Evolutionary conservation across 192 early-diverging fungal species (phyloP), one percentile per base, ranked within the genome.

Genomic region (Irineochytrium annulatum): DNA sequence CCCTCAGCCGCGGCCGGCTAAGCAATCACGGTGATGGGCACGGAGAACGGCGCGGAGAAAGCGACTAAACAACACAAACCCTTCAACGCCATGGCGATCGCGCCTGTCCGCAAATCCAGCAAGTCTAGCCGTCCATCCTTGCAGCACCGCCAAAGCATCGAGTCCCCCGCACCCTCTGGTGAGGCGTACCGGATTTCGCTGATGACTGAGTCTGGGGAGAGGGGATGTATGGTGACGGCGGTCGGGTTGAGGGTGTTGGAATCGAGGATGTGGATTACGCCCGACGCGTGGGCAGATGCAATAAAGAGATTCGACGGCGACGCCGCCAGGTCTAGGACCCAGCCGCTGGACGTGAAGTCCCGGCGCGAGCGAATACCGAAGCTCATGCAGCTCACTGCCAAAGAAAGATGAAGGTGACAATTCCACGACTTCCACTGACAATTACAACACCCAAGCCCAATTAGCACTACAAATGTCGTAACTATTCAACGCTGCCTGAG

Each of bases 91-190:
- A 64, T 30, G 17, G 44, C 60, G 13, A 34, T 8, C 19, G 30
- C 14, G 3, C 59, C 48, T 1, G 45, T 48, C 22, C 76, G n/a
- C 34, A 63, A 13, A 63, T 78, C 76, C 45, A 59, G 72, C n/a
- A 74, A 27, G 1, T 32, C 30, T 5, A 75, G 44, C 1, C 39
- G 22, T 6, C 66, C 73, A 37, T 39, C 55, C 33, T 54, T 63
- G 22, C 35, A 26, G 5, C 52, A 65, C 3, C 32, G 27, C 52
- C 61, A 75, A 16, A 71, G 32, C 35, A 71, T 27, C 2, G 20
- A n/a, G n/a, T n/a, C n/a, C n/a, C n/a, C n/a, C n/a, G n/a, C n/a
- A n/a, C n/a, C 11, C 14, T 24, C n/a, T 19, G 56, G 44, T 8
- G 35, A 31, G 13, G 22, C 52, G 54, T 72, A 73, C 32, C n/a